Evolutionary conservation across 768 basidiomycete genomes (phyloP).

Genomic region (Podaxis sp.): DNA sequence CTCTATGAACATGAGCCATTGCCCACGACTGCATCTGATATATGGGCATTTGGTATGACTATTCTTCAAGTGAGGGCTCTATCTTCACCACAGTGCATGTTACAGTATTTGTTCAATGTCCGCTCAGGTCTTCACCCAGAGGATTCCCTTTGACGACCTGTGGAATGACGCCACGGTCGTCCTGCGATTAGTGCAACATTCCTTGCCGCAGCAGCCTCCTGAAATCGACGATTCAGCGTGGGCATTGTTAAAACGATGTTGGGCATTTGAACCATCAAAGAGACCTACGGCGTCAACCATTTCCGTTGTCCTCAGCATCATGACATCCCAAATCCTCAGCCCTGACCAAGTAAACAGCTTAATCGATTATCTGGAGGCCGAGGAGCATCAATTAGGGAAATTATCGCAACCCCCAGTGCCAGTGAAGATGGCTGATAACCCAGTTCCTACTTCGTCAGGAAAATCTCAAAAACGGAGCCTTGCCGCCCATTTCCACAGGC

Average conservation of each 20-base stretch:
- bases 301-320: not conserved
- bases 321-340: not conserved
- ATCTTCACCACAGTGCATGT: not conserved
- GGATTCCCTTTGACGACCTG: slow-evolving; percentile 16
- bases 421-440: no score
- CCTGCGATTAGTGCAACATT: slow-evolving; percentile 3
- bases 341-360: not conserved
- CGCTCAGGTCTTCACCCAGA: slow-evolving; percentile 18
- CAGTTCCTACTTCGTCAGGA: no score
- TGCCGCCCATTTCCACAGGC: not conserved
- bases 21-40: slow-evolving; percentile 28
- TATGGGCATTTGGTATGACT: slow-evolving; percentile 38
- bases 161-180: slow-evolving; percentile 17
- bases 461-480: not conserved
- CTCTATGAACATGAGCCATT: slow-evolving; percentile 16
- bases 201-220: slow-evolving; percentile 11
- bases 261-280: slow-evolving; percentile 12
- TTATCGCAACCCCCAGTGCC: no score
- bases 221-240: slow-evolving; percentile 14
- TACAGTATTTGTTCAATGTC: not conserved
- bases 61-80: slow-evolving; percentile 30
- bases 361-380: not conserved
- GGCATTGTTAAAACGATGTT: slow-evolving; percentile 15
- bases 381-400: not conserved
- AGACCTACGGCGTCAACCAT: slow-evolving; percentile 11